A percentile compares a stretch with the other conserved stretches of the same genome.
Conservation (phyloP, 257 asterid species). For the Anisodus acutangulus region DNA sequence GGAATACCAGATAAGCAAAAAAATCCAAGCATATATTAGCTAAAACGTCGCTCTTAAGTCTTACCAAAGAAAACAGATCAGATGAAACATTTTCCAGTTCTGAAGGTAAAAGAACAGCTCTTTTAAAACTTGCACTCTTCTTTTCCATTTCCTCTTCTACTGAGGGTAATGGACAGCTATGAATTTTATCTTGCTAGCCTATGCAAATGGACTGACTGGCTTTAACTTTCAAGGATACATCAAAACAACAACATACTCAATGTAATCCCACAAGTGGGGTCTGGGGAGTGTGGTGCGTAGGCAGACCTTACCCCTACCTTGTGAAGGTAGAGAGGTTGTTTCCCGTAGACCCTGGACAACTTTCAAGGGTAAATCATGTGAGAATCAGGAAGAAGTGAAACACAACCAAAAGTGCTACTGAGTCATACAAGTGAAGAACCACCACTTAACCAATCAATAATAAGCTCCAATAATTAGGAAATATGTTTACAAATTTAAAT, state of each 20-base stretch:
- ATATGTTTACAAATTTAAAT: neutral
- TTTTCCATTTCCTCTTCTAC: neutral
- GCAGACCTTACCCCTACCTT: no score
- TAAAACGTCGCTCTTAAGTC: neutral
- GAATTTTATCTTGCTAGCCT: neutral
- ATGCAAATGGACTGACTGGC: neutral
- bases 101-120: neutral
- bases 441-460: neutral
- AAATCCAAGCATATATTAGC: neutral
- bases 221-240: neutral
- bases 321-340: no score
- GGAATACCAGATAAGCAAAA: neutral
- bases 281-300: no score
- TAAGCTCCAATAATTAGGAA: conserved; percentile 8
- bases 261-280: no score
- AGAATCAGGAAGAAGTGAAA: neutral
- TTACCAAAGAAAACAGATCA: neutral
- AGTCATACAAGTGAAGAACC: neutral
- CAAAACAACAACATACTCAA: no score
- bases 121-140: neutral
- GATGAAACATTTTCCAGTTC: neutral
- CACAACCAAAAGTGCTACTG: neutral
- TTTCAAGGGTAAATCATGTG: neutral
- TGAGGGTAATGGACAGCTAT: neutral
- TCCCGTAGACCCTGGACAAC: neutral